These are phyloP conservation scores for Clonostachys rosea DNA, from an alignment of 2,329 filamentous ascomycete genomes.

Conservation along the genomic window DNA sequence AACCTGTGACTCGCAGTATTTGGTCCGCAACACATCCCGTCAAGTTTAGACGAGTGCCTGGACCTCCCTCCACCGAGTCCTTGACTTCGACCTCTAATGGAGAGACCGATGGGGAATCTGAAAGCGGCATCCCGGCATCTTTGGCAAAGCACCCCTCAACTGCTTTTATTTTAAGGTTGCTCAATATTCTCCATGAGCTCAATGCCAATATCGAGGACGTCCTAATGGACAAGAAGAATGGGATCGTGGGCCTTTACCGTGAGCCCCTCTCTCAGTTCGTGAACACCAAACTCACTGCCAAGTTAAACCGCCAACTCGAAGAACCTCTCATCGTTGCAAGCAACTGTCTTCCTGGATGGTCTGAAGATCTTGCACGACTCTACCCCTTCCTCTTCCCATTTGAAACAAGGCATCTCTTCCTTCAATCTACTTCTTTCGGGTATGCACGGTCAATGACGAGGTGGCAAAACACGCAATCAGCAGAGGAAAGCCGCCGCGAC, in stretches of 20 bases:
- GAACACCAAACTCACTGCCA: slow-evolving; percentile 96
- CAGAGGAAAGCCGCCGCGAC: slow-evolving; percentile 76
- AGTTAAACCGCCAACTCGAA: slow-evolving; percentile 93
- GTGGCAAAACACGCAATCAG: slow-evolving; percentile 88
- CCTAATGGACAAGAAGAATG: slow-evolving; percentile 67
- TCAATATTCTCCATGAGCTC: slow-evolving; percentile 87
- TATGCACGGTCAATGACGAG: slow-evolving; percentile 96
- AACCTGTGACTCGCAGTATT: slow-evolving; percentile 69
- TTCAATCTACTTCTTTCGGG: slow-evolving; percentile 96
- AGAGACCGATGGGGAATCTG: slow-evolving; percentile 47
- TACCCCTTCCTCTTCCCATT: slow-evolving; percentile 98
- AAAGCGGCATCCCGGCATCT: slow-evolving; percentile 67
- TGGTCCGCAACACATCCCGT: slow-evolving; percentile 91
- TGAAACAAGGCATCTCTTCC: slow-evolving; percentile 91
- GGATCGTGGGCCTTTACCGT: slow-evolving; percentile 63
- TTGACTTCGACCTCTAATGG: slow-evolving; percentile 36
- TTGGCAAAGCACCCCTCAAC: slow-evolving; percentile 80
- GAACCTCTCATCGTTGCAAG: slow-evolving; percentile 96
- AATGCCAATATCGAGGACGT: slow-evolving; percentile 94
- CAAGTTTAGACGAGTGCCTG: slow-evolving; percentile 82
- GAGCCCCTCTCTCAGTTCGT: slow-evolving; percentile 93
- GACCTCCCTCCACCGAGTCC: slow-evolving; percentile 59
- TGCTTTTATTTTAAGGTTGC: slow-evolving; percentile 78
- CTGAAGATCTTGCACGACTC: slow-evolving; percentile 85
- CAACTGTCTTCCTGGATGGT: slow-evolving; percentile 93